Base-by-base conservation (phyloP, 2,329 filamentous ascomycete species). In the Stenocarpella maydis region DNA sequence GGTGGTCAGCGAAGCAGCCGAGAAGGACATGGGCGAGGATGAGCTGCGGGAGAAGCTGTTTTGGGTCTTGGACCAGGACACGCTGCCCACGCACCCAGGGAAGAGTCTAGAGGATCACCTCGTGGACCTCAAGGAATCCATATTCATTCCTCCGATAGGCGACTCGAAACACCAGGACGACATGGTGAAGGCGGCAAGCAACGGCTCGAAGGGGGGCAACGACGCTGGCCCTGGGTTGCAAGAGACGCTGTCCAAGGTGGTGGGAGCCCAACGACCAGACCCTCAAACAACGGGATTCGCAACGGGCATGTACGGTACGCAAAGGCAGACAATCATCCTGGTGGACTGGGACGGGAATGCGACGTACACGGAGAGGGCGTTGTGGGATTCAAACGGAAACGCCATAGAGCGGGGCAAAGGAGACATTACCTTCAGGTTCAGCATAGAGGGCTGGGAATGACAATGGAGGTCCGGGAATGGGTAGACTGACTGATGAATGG, bases 281-380 rank as follows among this genome's bases (percentile, higher is more conserved):
- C 69, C 73, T 45, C 72, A 74, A 26, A 69, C 72, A 24, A 73
- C 74, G 52, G 82, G 82, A 1, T 89, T 88, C 72, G 85, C 86
- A 75, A 86, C 83, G 6, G 89, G 89, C 1, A 80, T 89, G 72
- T 91, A 91, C 73, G 89, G 89, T 4, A 91, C 89, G 6, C 89
- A 91, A 78, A 80, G 89, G 45, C 89, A 91, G 79, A 91, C 88
- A 0, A 80, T 90, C 17, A 78, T 91, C 17, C 78, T 90, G 53
- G 85, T 91, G 8, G 88, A 90, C 73, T 89, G 86, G 86, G 82
- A 90, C 3, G 89, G 89, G 3, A 87, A 87, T 43, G 86, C 89
- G 21, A 86, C 84, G 0, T 89, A 87, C 74, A 82, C 82, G 37
- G 89, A 91, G 78, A 81, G 89, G 43, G 85, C 88, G 5, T 78